These are phyloP conservation scores for Cryptococcus floricola DNA, from an alignment of 1,284 basidiomycete species.

Conservation along the genomic window DNA sequence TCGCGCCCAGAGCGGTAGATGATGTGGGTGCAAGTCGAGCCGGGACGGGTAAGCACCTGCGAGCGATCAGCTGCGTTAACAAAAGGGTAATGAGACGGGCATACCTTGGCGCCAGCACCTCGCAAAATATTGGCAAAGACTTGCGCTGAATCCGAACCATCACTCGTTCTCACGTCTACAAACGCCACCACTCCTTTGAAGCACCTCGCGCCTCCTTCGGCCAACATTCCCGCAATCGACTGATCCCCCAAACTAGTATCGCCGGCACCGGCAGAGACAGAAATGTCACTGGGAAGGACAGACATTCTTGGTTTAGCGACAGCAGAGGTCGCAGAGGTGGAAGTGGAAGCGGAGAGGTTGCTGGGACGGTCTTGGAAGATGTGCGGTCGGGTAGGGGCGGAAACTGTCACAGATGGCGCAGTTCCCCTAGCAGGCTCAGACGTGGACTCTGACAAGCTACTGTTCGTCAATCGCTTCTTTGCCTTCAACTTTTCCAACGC, in stretches of 20 bases:
- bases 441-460: background rate
- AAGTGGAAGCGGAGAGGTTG: constrained; percentile 8
- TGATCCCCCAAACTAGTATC: constrained; percentile 18
- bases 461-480: constrained; percentile 11
- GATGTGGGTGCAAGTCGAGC: constrained; percentile 71
- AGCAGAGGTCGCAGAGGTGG: background rate
- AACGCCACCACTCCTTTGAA: constrained; percentile 76
- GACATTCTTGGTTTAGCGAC: constrained; percentile 16
- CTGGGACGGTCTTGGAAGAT: constrained; percentile 4
- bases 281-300: background rate
- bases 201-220: constrained; percentile 23
- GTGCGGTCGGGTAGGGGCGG: background rate
- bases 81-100: background rate
- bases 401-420: constrained; percentile 3
- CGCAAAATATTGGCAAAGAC: constrained; percentile 81
- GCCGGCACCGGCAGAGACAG: background rate
- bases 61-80: background rate
- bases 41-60: constrained; percentile 54
- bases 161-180: constrained; percentile 81
- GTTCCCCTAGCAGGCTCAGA: background rate
- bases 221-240: constrained; percentile 29
- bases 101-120: constrained; percentile 74
- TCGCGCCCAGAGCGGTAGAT: constrained; percentile 82
- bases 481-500: constrained; percentile 41
- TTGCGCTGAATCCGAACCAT: constrained; percentile 78